Percentiles rank a stretch among this genome's conserved stretches.
Conservation (phyloP, 2,329 filamentous ascomycete species). For the Aspergillus uvarum region DNA sequence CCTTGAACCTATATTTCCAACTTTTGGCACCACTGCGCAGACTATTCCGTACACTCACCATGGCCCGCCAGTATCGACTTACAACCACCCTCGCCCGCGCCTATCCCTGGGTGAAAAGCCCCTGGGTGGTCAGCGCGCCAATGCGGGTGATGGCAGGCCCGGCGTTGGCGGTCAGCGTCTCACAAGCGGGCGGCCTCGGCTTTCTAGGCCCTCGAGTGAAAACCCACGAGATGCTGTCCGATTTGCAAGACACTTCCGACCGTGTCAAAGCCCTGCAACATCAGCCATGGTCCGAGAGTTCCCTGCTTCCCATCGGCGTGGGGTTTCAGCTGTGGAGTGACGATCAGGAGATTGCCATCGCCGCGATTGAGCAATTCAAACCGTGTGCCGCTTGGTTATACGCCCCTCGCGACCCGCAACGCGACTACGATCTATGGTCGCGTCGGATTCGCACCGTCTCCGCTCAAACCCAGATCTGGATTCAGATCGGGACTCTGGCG, state of each 20-base stretch:
- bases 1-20: no score
- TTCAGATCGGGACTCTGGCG: conserved; percentile 54
- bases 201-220: conserved; percentile 60
- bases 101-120: conserved; percentile 62
- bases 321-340: conserved; percentile 45
- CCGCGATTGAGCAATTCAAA: conserved; percentile 33
- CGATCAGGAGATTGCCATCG: conserved; percentile 32
- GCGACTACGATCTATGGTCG: conserved; percentile 49
- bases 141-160: conserved; percentile 66
- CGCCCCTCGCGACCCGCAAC: conserved; percentile 32
- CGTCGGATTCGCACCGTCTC: conserved; percentile 43
- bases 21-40: no score
- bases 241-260: conserved; percentile 34
- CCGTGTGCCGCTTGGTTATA: conserved; percentile 48
- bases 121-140: conserved; percentile 64
- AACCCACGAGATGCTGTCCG: conserved; percentile 28
- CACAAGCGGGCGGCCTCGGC: conserved; percentile 54
- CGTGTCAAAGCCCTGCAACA: conserved; percentile 21
- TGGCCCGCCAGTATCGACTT: background rate
- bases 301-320: conserved; percentile 40
- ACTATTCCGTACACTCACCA: background rate
- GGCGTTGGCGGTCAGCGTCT: conserved; percentile 61
- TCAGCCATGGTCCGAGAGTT: conserved; percentile 4
- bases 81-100: background rate
- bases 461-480: conserved; percentile 52